Conservation (phyloP, 2,329 filamentous ascomycete genomes). For the Arthroderma sp. region DNA sequence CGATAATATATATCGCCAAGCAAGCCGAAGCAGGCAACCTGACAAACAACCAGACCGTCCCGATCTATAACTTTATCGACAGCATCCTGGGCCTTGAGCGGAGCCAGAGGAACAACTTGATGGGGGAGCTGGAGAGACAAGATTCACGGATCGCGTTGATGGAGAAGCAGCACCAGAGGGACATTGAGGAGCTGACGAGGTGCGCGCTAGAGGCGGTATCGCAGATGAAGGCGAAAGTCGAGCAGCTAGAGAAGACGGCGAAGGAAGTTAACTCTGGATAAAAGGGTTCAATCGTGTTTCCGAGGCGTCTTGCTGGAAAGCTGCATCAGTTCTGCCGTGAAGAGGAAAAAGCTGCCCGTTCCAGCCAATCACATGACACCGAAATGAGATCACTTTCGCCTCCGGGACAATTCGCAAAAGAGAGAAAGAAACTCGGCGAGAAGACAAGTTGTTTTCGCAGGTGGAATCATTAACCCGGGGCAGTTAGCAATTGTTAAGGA, state of each 20-base stretch:
- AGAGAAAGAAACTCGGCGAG: too few relatives aligned
- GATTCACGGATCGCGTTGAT: conserved; percentile 14
- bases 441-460: too few relatives aligned
- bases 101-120: conserved; percentile 9
- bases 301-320: too few relatives aligned
- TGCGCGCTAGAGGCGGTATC: conserved; percentile 14
- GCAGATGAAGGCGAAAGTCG: conserved; percentile 13
- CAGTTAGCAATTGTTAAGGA: too few relatives aligned
- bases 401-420: too few relatives aligned
- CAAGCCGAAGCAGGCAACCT: conserved; percentile 20
- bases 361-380: background rate
- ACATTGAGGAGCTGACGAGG: conserved; percentile 17
- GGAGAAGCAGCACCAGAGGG: conserved; percentile 13
- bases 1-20: conserved; percentile 22
- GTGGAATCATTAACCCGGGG: too few relatives aligned
- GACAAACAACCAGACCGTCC: conserved; percentile 15
- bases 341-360: too few relatives aligned
- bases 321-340: too few relatives aligned
- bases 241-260: conserved; percentile 8
- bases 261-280: background rate
- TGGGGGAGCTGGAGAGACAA: conserved; percentile 16
- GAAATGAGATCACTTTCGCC: background rate
- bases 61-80: conserved; percentile 21
- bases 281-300: too few relatives aligned
- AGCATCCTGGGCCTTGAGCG: conserved; percentile 19